These are phyloP conservation scores for Globisporangium uncinulatum DNA, from an alignment of 352 stramenopile genomes.

Conservation along the genomic window DNA sequence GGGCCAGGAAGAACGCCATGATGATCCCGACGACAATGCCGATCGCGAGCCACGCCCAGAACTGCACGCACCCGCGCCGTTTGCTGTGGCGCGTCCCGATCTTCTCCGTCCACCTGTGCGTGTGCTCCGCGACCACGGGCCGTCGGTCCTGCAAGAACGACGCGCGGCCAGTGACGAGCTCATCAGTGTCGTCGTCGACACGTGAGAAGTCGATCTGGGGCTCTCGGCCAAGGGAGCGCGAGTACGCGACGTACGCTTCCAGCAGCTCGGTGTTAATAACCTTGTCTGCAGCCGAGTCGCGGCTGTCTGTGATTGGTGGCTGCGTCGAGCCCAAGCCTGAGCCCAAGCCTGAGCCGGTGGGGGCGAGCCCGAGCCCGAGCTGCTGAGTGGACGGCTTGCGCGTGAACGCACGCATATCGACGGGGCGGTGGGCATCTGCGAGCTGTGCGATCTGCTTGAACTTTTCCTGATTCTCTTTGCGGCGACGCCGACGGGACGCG, in stretches of 20 bases:
- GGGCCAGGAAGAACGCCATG: slow-evolving; percentile 24
- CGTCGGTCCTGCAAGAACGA: slow-evolving; percentile 40
- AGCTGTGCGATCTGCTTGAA: slow-evolving; percentile 57
- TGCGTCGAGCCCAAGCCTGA: background rate
- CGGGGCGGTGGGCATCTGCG: slow-evolving; percentile 47
- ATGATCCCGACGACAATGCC: slow-evolving; percentile 27
- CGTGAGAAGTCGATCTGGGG: slow-evolving; percentile 84
- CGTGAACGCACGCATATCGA: slow-evolving; percentile 43
- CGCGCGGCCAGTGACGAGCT: slow-evolving; percentile 10
- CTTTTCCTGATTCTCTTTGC: slow-evolving; percentile 38
- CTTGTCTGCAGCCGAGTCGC: slow-evolving; percentile 48
- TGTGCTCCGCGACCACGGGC: slow-evolving; percentile 21
- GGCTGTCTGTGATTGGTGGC: slow-evolving; percentile 26
- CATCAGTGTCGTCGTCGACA: slow-evolving; percentile 43
- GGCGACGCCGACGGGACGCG: slow-evolving; percentile 13
- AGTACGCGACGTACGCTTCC: slow-evolving; percentile 92
- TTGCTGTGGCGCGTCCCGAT: slow-evolving; percentile 41
- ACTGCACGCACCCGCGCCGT: slow-evolving; percentile 29
- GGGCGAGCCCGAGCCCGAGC: slow-evolving; percentile 4
- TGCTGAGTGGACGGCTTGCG: slow-evolving; percentile 43
- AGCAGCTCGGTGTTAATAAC: slow-evolving; percentile 90
- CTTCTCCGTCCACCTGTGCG: slow-evolving; percentile 39
- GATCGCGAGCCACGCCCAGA: slow-evolving; percentile 28
- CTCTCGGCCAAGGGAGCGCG: slow-evolving; percentile 84
- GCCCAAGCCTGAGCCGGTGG: too few relatives aligned